Percentiles rank a stretch among this genome's conserved stretches.
phyloP scores from a whole-genome alignment of 108 stramenopile species.

The Ochromonas danica region DNA sequence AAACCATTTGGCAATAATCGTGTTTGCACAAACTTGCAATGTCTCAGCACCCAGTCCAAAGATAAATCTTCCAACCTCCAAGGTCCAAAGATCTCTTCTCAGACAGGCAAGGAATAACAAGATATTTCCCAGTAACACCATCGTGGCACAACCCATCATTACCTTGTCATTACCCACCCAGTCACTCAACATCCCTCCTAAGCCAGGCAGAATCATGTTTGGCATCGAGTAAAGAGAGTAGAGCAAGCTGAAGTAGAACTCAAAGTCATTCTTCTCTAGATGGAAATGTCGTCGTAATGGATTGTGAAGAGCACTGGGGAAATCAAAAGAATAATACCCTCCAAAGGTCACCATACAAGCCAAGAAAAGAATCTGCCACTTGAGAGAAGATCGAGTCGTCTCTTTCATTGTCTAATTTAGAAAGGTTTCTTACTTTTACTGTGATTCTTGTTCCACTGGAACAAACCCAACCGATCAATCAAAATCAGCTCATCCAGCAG shows the following conservation, averaged over 20 bases:
- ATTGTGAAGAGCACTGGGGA: conserved; percentile 39
- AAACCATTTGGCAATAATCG: conserved; percentile 44
- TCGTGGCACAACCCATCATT: conserved; percentile 20
- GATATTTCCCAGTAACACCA: conserved; percentile 35
- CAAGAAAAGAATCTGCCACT: conserved; percentile 36
- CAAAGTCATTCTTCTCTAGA: conserved; percentile 12
- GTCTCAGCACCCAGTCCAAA: conserved; percentile 52
- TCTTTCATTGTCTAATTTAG: too few relatives aligned
- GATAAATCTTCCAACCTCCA: conserved; percentile 42
- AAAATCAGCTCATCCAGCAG: too few relatives aligned
- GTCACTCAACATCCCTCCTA: conserved; percentile 39
- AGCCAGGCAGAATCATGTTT: conserved; percentile 40
- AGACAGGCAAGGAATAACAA: conserved; percentile 21
- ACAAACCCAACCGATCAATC: too few relatives aligned
- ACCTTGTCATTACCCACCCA: conserved; percentile 4
- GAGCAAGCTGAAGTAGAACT: conserved; percentile 28
- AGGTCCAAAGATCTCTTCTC: not conserved
- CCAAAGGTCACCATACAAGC: conserved; percentile 40
- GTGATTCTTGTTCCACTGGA: too few relatives aligned
- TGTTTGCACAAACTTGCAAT: conserved; percentile 38
- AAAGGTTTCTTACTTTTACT: too few relatives aligned
- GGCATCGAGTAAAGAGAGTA: conserved; percentile 42
- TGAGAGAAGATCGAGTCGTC: too few relatives aligned
- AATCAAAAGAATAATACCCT: conserved; percentile 42
- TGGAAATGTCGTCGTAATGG: conserved; percentile 28